These are phyloP conservation scores for Yamadazyma buinensis DNA, from an alignment of 1,139 yeast species.

Conservation along the genomic window DNA sequence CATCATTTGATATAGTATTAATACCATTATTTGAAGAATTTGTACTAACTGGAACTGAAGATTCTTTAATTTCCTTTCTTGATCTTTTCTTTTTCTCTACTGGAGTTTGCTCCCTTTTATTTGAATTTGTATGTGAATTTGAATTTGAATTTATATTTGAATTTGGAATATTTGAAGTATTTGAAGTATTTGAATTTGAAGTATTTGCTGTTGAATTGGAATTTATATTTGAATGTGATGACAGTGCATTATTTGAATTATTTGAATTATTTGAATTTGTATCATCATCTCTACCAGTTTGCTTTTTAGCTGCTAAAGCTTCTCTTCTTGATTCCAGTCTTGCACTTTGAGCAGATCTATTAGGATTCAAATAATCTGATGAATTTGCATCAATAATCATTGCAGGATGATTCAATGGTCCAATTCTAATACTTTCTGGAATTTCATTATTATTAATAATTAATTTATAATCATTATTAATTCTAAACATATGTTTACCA, in stretches of 20 bases:
- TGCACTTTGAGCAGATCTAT: conserved; percentile 62
- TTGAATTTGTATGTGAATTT: not conserved
- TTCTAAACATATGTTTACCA: conserved; percentile 61
- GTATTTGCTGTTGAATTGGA: not conserved
- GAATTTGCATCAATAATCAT: conserved; percentile 54
- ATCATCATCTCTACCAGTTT: conserved; percentile 20
- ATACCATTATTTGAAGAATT: not conserved
- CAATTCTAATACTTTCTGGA: conserved; percentile 60
- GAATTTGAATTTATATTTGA: not conserved
- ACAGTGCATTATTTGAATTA: no score
- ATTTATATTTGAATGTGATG: no score
- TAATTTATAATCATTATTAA: conserved; percentile 75
- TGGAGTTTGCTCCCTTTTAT: conserved; percentile 11
- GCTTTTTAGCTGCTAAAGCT: conserved; percentile 86
- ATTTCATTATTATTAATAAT: conserved; percentile 72
- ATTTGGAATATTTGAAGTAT: no score
- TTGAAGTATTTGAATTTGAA: no score
- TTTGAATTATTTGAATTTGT: no score
- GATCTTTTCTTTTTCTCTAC: conserved; percentile 24
- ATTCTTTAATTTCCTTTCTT: conserved; percentile 18
- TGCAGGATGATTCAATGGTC: conserved; percentile 90
- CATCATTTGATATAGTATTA: conserved; percentile 8
- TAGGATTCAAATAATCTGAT: conserved; percentile 31
- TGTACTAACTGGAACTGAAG: not conserved
- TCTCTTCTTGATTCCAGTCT: conserved; percentile 84